Base-by-base conservation (phyloP, 441 rosid species). In the Croton laevigatus region DNA sequence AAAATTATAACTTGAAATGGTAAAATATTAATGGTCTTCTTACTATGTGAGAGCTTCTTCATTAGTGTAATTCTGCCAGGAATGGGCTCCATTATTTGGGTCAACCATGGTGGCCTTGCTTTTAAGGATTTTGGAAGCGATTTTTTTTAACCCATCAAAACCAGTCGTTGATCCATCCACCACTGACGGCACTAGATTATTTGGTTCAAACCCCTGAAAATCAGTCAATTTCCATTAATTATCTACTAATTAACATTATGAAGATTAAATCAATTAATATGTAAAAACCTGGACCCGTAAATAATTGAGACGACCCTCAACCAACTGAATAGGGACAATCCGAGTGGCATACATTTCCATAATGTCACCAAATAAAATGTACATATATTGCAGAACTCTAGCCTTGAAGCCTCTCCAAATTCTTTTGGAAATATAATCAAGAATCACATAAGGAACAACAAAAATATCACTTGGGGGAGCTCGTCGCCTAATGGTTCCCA, bases 61-160 rank as follows among this genome's bases (percentile, higher is more conserved):
- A 32, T 48, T 65, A 32, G 45, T 65, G 45, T 49, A 49, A 7
- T 7, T n/a, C 44, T n/a, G 59, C 27, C 19, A 3, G 0, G 13
- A 40, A 34, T 19, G 69, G 17, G 58, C 17, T 51, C 58, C 45
- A 12, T 45, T 65, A 49, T 51, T 51, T 14, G 69, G 69, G n/a
- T 65, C 59, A 8, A 65, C 44, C n/a, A 20, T 12, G 51, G 27
- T 51, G 6, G 45, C 69, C 1, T n/a, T 3, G 16, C 23, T 49
- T 3, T 49, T 32, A 1, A 65, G 46, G 6, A 48, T 48, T 6
- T 48, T 13, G 3, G 11, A 5, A 20, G 57, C 58, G 9, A 48
- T 32, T 55, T 17, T 22, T 16, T 55, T 23, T 6, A 55, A 55
- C 16, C 11, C 60, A 36, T 23, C 34, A 23, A 55, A 23, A 6